Evolutionary conservation across 1,139 yeast genomes (phyloP).

Genomic region (Kurtzmaniella quercitrusa): DNA sequence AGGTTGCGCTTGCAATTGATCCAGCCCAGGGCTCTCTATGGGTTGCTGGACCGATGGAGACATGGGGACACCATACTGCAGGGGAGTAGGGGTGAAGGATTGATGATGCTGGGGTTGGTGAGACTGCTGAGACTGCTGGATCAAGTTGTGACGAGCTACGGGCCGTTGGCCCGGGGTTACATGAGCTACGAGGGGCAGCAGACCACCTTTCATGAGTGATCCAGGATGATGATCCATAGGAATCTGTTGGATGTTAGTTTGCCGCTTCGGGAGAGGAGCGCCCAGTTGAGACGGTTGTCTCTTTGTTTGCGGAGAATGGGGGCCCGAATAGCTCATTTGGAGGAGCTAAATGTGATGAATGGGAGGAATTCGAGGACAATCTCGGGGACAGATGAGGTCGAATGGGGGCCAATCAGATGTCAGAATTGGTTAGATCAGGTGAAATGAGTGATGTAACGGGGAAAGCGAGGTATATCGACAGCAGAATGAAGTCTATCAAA

Average conservation of each 20-base stretch:
- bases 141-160: constrained; percentile 10
- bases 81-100: constrained; percentile 37
- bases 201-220: constrained; percentile 1
- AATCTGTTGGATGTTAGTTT: constrained; percentile 23
- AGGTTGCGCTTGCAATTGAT: background rate
- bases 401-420: too few species aligned
- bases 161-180: constrained; percentile 2
- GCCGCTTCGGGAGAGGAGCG: constrained; percentile 30
- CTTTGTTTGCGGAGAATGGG: constrained; percentile 26
- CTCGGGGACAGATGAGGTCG: background rate
- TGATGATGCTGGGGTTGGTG: constrained; percentile 9
- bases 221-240: constrained; percentile 8
- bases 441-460: too few species aligned
- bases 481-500: too few species aligned
- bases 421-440: too few species aligned
- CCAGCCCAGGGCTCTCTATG: constrained; percentile 1
- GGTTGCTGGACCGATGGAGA: constrained; percentile 23
- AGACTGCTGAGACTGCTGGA: constrained; percentile 6
- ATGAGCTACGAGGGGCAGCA: background rate
- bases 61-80: constrained; percentile 40
- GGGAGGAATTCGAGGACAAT: background rate
- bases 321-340: constrained; percentile 1
- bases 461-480: too few species aligned
- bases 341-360: background rate
- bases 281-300: constrained; percentile 40